phyloP scores from a whole-genome alignment of 192 early-diverging fungal genomes.

The Coemansia sp. region DNA sequence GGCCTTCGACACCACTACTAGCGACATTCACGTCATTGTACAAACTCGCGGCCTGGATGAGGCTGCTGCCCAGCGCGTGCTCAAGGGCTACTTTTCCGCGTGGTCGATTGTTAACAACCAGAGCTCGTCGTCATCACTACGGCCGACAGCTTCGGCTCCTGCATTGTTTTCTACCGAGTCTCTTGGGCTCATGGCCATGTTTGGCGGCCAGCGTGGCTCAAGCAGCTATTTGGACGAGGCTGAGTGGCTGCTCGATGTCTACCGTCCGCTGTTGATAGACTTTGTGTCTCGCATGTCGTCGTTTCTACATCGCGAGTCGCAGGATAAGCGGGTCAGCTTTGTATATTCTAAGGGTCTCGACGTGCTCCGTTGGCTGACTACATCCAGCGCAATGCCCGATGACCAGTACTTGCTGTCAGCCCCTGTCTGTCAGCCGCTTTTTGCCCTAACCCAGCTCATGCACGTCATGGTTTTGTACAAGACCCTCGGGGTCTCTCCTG shows the following conservation, averaged over 20 bases:
- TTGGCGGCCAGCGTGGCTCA: slow-evolving; percentile 94
- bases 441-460: slow-evolving; percentile 87
- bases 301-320: slow-evolving; percentile 62
- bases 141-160: neutral
- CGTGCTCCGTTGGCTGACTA: slow-evolving; percentile 78
- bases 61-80: slow-evolving; percentile 11
- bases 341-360: slow-evolving; percentile 71
- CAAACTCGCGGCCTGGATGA: slow-evolving; percentile 16
- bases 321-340: slow-evolving; percentile 57
- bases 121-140: neutral
- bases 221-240: slow-evolving; percentile 85
- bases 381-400: slow-evolving; percentile 69
- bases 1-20: neutral
- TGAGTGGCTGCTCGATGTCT: slow-evolving; percentile 70
- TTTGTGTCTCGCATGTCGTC: slow-evolving; percentile 77
- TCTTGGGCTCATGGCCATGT: slow-evolving; percentile 77
- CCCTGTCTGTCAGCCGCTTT: slow-evolving; percentile 79
- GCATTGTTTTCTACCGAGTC: slow-evolving; percentile 46
- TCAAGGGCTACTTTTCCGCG: slow-evolving; percentile 31
- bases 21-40: slow-evolving; percentile 22
- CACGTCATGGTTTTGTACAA: slow-evolving; percentile 72
- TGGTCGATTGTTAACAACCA: slow-evolving; percentile 17
- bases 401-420: slow-evolving; percentile 73
- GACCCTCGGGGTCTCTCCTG: slow-evolving; percentile 64
- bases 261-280: slow-evolving; percentile 68